A percentile compares a stretch with the other conserved stretches of the same genome.
These are phyloP conservation scores for Chalara sp. DNA, from an alignment of 2,329 filamentous ascomycete species.

Conservation along the genomic window DNA sequence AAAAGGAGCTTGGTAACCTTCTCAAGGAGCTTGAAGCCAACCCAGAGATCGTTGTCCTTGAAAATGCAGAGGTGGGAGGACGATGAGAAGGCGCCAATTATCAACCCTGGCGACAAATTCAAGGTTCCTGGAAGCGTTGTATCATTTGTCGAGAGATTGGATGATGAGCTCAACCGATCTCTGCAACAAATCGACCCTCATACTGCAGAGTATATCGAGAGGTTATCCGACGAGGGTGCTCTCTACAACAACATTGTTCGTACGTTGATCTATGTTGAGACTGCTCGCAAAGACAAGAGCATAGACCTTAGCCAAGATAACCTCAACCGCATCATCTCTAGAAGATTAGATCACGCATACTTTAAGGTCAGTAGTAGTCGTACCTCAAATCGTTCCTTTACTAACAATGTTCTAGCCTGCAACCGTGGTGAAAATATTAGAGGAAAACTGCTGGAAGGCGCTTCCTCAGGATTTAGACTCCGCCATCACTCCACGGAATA, in stretches of 20 bases:
- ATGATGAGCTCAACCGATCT: slow-evolving; percentile 96
- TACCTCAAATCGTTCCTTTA: not conserved
- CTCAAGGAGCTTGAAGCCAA: slow-evolving; percentile 74
- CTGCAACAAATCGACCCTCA: slow-evolving; percentile 96
- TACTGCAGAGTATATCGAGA: slow-evolving; percentile 96
- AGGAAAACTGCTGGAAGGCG: slow-evolving; percentile 88
- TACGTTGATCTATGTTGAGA: slow-evolving; percentile 81
- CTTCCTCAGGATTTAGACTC: slow-evolving; percentile 68
- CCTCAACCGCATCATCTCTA: slow-evolving; percentile 87
- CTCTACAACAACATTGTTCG: slow-evolving; percentile 92
- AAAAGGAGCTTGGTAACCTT: slow-evolving; percentile 75
- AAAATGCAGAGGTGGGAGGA: slow-evolving; percentile 96
- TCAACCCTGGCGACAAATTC: slow-evolving; percentile 71
- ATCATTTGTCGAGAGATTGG: slow-evolving; percentile 88
- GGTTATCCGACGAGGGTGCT: slow-evolving; percentile 80
- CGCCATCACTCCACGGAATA: slow-evolving; percentile 66
- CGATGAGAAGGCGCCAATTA: slow-evolving; percentile 82
- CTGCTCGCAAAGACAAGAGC: slow-evolving; percentile 61
- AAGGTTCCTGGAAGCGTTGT: slow-evolving; percentile 91
- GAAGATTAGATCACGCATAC: slow-evolving; percentile 93
- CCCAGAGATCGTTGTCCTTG: slow-evolving; percentile 76
- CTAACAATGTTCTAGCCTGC: slow-evolving; percentile 51
- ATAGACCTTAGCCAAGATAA: slow-evolving; percentile 77
- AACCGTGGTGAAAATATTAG: slow-evolving; percentile 86
- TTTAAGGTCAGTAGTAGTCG: slow-evolving; percentile 65